Conservation (phyloP, 768 basidiomycete species). For the Collybia mongolica region DNA sequence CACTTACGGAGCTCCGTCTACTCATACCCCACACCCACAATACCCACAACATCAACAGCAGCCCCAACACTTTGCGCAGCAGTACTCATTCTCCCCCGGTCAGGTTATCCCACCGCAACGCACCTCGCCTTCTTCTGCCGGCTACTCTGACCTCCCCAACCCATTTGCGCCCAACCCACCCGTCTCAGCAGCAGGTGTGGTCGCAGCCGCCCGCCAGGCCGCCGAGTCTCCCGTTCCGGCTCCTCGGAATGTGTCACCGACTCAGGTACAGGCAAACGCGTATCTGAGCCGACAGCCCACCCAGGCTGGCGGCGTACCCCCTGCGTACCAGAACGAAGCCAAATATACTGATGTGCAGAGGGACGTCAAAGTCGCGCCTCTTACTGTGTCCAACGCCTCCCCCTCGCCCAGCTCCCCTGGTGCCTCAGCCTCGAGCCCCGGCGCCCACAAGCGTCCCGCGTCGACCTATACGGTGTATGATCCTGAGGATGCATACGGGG, state of each 20-base stretch:
- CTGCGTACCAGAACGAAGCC: constrained; percentile 9
- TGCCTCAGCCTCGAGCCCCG: neutral
- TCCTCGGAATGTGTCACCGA: neutral
- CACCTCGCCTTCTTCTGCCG: neutral
- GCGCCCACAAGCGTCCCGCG: constrained; percentile 9
- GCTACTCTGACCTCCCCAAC: constrained; percentile 3
- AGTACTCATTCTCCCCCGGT: constrained; percentile 6
- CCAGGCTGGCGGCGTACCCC: constrained; percentile 2
- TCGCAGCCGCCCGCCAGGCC: constrained; percentile 8
- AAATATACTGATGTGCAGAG: constrained; percentile 18
- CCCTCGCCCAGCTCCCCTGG: neutral
- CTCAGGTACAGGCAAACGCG: neutral
- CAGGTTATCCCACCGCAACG: neutral
- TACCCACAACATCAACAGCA: constrained; percentile 13
- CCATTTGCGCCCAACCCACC: constrained; percentile 6
- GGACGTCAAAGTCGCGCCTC: constrained; percentile 13
- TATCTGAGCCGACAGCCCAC: constrained; percentile 13
- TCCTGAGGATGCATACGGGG: constrained; percentile 18
- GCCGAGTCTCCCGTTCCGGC: constrained; percentile 1
- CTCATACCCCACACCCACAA: constrained; percentile 8
- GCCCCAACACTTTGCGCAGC: neutral
- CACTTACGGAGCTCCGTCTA: constrained; percentile 6
- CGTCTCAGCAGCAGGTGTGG: constrained; percentile 5
- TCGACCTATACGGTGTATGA: constrained; percentile 46
- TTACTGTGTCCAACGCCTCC: constrained; percentile 2